Evolutionary conservation across 805 yeast species (phyloP), one percentile per base, ranked within the genome.

Genomic region (Millerago galiae): DNA sequence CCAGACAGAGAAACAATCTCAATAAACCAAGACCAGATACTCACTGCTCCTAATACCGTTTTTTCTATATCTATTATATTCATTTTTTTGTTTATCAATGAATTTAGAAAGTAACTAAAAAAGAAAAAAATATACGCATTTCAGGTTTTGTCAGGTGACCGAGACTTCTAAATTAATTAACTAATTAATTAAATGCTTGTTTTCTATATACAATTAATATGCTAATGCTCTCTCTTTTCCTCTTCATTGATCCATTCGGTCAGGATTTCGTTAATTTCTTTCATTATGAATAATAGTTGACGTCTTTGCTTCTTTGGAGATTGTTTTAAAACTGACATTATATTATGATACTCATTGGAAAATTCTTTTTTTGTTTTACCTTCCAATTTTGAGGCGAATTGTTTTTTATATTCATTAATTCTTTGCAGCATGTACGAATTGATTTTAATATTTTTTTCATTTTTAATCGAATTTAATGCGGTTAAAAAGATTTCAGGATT

Each of bases 21-120:
- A 2, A 25, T 5, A 14, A 12, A 9, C 8, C 16, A 13, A 18
- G 2, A 8, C 2, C 11, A 4, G 6, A 16, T 12, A 49, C 54
- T 34, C 21, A 49, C 55, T 10, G 54, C 50, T 35, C 40, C 46
- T 21, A 36, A 32, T 4, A 52, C 37, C 9, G 47, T 39, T 8
- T 40, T 45, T 35, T 52, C 56, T 11, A 52, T 46, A 8, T 48
- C 21, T 17, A 17, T 14, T 11, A 27, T 39, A 6, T 13, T 16
- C 35, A 31, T 36, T n/a, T 8, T 13, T 29, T 29, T n/a, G 17
- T 9, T 29, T 8, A 21, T 21, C 24, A 21, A 21, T 21, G 7
- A 21, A 21, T 4, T 21, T 21, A 21, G n/a, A 21, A 21, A 21
- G 24, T 21, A 4, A 4, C 7, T 5, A 4, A 21, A 21, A 21